phyloP scores from a whole-genome alignment of 352 stramenopile genomes.

The Discostella stelligera region DNA sequence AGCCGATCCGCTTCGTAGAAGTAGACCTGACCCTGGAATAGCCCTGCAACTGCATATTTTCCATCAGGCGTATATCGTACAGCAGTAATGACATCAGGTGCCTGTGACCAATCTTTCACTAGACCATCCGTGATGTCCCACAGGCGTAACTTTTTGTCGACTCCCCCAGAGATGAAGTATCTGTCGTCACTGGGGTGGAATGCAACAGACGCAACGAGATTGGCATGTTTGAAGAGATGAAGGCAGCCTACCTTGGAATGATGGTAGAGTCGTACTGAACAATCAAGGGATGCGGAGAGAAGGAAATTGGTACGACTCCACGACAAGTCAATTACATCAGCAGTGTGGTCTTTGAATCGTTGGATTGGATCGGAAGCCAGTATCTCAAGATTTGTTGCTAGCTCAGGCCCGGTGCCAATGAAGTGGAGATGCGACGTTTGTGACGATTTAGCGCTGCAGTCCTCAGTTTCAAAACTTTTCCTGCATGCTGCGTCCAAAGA shows the following conservation, averaged over 20 bases:
- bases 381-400: constrained; percentile 47
- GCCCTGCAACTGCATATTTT: constrained; percentile 57
- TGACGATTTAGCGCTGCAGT: constrained; percentile 18
- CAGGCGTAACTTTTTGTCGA: constrained; percentile 71
- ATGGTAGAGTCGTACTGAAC: constrained; percentile 71
- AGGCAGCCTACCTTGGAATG: constrained; percentile 56
- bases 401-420: constrained; percentile 30
- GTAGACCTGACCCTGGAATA: constrained; percentile 70
- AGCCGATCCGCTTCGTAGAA: constrained; percentile 68
- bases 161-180: constrained; percentile 70
- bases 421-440: constrained; percentile 34
- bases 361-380: constrained; percentile 60
- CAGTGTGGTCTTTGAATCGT: constrained; percentile 61
- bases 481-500: neutral
- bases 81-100: constrained; percentile 60
- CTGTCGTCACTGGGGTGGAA: constrained; percentile 70
- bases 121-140: constrained; percentile 67
- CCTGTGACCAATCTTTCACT: constrained; percentile 70
- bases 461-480: constrained; percentile 2
- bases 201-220: constrained; percentile 67
- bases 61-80: constrained; percentile 55
- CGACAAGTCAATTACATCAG: constrained; percentile 66
- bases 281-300: constrained; percentile 65
- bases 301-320: constrained; percentile 72
- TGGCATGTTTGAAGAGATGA: constrained; percentile 66